Base-by-base conservation (phyloP, 208 protist species). In the Wallacemonas collosoma region DNA sequence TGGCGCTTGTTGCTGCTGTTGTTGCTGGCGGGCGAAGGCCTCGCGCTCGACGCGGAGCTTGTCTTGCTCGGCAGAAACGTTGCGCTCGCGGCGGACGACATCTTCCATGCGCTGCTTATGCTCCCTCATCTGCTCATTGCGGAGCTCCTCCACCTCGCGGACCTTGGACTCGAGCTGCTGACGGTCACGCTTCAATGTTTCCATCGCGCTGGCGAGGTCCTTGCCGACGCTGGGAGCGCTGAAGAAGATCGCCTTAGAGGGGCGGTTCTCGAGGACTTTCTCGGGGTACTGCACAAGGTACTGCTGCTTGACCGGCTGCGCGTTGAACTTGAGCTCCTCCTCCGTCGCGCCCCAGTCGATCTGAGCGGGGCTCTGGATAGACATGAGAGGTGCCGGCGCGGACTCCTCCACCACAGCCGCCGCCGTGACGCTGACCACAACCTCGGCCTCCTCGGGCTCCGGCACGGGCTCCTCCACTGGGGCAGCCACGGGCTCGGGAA, bases 341-440 rank as follows among this genome's bases (percentile, higher is more conserved):
- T 93, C 87, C 39, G 76, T 75, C 47, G 63, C 57, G 15, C 85
- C 89, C 90, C 90, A 95, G 80, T 81, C 92, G 81, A 92, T 93
- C 66, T 86, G 78, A 14, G 71, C 75, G 54, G 48, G 47, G 72
- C 38, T 51, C 47, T 65, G 63, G 11, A 41, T 36, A 4, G 45
- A 40, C 41, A 65, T 40, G 48, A n/a, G 38, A 12, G 68, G 62
- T 4, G 75, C 66, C 6, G 45, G 47, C 40, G 35, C 40, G 17
- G 71, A n/a, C n/a, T 65, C 64, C 4, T 17, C 70, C 5, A 68
- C 70, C 1, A 72, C 15, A 15, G 76, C 71, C 11, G 75, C 71
- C 41, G 51, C 69, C 5, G 72, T 69, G 39, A 47, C 61, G 14
- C 60, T 58, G 26, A 41, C 53, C 36, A 64, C 8, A 3, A 62